Evolutionary conservation across 352 stramenopile genomes (phyloP).

Genomic region (Pythium plurisporium): DNA sequence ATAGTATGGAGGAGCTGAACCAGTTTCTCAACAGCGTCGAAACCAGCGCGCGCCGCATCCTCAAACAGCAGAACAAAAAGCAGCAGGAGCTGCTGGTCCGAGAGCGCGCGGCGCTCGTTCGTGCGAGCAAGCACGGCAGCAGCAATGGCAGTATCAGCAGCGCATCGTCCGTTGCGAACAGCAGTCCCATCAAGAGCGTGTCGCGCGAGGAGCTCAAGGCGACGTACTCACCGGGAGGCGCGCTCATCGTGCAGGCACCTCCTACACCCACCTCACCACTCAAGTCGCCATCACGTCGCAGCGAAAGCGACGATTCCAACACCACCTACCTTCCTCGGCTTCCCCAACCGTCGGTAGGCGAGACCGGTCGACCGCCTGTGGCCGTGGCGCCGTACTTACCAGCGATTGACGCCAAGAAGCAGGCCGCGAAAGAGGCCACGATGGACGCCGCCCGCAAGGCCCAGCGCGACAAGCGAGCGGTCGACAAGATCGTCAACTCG

Average conservation of each 20-base stretch:
- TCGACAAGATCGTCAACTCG: constrained; percentile 62
- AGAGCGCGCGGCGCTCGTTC: constrained; percentile 37
- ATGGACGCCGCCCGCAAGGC: constrained; percentile 21
- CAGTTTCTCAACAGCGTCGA: constrained; percentile 81
- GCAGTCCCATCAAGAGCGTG: constrained; percentile 20
- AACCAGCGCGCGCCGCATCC: constrained; percentile 65
- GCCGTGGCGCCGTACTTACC: constrained; percentile 20
- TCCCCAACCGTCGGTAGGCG: not conserved
- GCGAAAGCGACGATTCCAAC: constrained; percentile 23
- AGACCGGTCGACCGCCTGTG: not conserved
- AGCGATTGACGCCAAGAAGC: constrained; percentile 22
- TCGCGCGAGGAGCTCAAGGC: constrained; percentile 58
- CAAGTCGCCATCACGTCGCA: constrained; percentile 22
- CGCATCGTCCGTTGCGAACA: constrained; percentile 8
- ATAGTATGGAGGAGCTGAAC: constrained; percentile 63
- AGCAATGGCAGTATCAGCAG: constrained; percentile 1
- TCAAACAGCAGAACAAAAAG: constrained; percentile 80
- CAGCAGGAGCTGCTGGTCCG: constrained; percentile 52
- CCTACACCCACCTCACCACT: constrained; percentile 23
- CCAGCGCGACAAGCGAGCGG: constrained; percentile 28
- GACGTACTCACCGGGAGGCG: constrained; percentile 43
- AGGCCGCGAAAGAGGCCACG: not conserved
- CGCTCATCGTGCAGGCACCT: constrained; percentile 46
- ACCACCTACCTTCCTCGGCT: constrained; percentile 9
- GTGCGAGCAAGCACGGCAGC: constrained; percentile 24